Percentiles rank a stretch among this genome's conserved stretches.
These are phyloP conservation scores for Pseudozyma sp. DNA, from an alignment of 1,284 basidiomycete species.

Conservation along the genomic window DNA sequence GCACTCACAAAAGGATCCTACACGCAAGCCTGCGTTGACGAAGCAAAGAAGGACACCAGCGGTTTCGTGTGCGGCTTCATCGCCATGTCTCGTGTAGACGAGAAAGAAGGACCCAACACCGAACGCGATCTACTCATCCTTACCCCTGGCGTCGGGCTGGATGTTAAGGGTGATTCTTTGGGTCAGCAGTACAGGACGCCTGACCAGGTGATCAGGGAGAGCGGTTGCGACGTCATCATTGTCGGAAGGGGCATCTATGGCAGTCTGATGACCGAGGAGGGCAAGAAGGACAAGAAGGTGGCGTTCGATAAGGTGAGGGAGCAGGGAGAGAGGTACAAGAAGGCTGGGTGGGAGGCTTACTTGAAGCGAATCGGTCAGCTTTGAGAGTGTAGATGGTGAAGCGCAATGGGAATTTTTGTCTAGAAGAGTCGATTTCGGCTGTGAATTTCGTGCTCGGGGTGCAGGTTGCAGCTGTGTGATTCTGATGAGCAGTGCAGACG, in stretches of 20 bases:
- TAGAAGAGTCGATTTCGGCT: too few relatives aligned
- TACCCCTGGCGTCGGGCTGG: constrained; percentile 92
- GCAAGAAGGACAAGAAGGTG: constrained; percentile 70
- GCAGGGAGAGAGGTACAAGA: constrained; percentile 84
- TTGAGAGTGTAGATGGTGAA: not conserved
- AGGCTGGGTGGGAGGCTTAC: constrained; percentile 93
- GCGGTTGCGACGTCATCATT: constrained; percentile 97
- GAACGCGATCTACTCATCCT: constrained; percentile 85
- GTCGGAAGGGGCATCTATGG: constrained; percentile 96
- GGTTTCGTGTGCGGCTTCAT: constrained; percentile 76
- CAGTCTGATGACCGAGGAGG: constrained; percentile 70
- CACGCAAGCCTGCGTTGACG: constrained; percentile 82
- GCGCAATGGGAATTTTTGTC: not conserved
- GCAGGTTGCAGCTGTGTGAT: too few relatives aligned
- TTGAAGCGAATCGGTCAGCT: constrained; percentile 70
- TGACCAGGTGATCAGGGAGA: constrained; percentile 81
- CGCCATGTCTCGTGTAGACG: constrained; percentile 75
- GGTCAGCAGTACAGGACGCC: constrained; percentile 98
- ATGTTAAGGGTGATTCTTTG: constrained; percentile 83
- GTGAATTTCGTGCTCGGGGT: too few relatives aligned
- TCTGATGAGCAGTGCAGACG: too few relatives aligned
- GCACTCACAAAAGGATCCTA: constrained; percentile 86
- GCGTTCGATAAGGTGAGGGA: constrained; percentile 72
- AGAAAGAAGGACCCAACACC: constrained; percentile 57
- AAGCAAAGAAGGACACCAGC: constrained; percentile 55